These are phyloP conservation scores for Camellia sinensis DNA, from an alignment of 148 eudicot species.

Conservation along the genomic window DNA sequence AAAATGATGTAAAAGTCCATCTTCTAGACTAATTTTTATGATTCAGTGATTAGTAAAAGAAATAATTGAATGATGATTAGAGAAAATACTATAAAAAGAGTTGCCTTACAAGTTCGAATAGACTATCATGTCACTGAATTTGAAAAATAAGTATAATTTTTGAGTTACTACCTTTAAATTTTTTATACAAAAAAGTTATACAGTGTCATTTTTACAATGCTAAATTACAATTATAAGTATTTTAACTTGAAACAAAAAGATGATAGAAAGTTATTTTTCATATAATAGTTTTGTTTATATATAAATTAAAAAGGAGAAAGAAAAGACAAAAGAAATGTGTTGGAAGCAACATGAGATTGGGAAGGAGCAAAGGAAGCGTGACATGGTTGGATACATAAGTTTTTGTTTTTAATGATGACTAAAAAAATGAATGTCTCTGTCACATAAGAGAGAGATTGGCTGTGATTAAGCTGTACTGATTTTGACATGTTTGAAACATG, in stretches of 20 bases:
- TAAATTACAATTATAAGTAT: too few species aligned
- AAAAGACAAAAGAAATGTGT: conserved; percentile 2
- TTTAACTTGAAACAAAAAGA: not conserved
- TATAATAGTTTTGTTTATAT: not conserved
- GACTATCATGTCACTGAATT: too few species aligned
- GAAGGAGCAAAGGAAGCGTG: conserved; percentile 10
- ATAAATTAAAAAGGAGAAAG: not conserved
- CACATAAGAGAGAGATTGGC: not conserved
- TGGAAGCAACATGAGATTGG: conserved; percentile 6
- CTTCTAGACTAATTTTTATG: too few species aligned
- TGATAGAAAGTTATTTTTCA: not conserved
- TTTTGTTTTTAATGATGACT: not conserved
- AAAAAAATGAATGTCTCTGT: not conserved
- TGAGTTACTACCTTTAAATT: too few species aligned
- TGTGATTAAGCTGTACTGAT: conserved; percentile 8
- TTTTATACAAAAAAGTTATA: too few species aligned
- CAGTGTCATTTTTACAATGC: too few species aligned
- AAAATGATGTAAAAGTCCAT: too few species aligned
- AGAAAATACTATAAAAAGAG: too few species aligned
- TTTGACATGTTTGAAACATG: not conserved
- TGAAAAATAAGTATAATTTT: too few species aligned
- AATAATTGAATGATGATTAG: too few species aligned
- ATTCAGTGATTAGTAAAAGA: too few species aligned
- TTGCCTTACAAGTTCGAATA: too few species aligned
- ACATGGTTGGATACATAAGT: conserved; percentile 4